phyloP scores from a whole-genome alignment of 768 basidiomycete genomes.

The Termitomyces sp. region DNA sequence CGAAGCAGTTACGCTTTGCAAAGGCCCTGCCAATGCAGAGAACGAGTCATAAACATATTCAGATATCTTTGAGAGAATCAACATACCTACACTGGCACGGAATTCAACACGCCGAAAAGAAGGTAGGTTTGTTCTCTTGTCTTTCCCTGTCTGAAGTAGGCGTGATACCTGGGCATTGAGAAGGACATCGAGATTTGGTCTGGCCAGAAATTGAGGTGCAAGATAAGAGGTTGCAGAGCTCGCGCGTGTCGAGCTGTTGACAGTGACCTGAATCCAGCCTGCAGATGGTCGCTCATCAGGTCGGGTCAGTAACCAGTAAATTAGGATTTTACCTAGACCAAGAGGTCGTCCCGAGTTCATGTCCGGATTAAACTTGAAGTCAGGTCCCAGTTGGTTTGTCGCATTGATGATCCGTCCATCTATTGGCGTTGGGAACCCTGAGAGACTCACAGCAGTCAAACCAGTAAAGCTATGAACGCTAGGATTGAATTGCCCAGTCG shows the following conservation, averaged over 20 bases:
- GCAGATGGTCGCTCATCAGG: background rate
- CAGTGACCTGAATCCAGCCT: constrained; percentile 14
- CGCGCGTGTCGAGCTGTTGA: constrained; percentile 9
- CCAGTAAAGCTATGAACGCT: constrained; percentile 26
- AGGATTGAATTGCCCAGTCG: constrained; percentile 27
- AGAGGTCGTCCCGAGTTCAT: constrained; percentile 19
- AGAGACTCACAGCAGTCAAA: constrained; percentile 23
- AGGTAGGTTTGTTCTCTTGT: background rate
- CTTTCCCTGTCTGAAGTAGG: constrained; percentile 13
- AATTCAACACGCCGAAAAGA: constrained; percentile 13
- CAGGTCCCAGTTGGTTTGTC: constrained; percentile 21
- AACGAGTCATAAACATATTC: background rate
- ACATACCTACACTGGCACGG: constrained; percentile 2
- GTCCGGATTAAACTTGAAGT: constrained; percentile 20
- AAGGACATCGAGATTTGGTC: constrained; percentile 21
- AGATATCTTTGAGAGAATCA: background rate
- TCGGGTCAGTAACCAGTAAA: background rate
- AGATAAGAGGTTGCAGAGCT: constrained; percentile 21
- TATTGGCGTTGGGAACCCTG: constrained; percentile 23
- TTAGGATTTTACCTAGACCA: constrained; percentile 17
- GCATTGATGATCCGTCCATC: constrained; percentile 28
- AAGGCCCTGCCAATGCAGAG: constrained; percentile 8
- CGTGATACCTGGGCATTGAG: constrained; percentile 13
- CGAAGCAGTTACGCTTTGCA: constrained; percentile 16
- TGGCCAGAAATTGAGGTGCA: constrained; percentile 12